A percentile compares a stretch with the other conserved stretches of the same genome.
Conservation (phyloP, 306 rosid genomes). For the Cotoneaster glaucophyllus region DNA sequence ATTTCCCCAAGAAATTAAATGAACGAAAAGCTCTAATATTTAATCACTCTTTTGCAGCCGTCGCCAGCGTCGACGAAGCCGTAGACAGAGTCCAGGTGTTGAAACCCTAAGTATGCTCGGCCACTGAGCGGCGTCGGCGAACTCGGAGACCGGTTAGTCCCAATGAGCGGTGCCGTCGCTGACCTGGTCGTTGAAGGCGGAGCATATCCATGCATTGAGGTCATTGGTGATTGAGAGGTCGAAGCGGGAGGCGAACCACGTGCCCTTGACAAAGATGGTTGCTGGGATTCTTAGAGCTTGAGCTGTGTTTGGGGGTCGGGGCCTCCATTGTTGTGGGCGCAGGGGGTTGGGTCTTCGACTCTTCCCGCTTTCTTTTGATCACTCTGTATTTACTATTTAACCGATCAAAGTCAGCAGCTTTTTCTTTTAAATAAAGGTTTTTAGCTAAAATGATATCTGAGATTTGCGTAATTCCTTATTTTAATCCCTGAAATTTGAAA, state of each 20-base stretch:
- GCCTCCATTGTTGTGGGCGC: conserved; percentile 26
- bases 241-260: conserved; percentile 54
- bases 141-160: conserved; percentile 73
- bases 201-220: conserved; percentile 62
- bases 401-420: neutral
- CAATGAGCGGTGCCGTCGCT: conserved; percentile 75
- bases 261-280: conserved; percentile 60
- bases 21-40: neutral
- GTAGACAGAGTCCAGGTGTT: conserved; percentile 57
- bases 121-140: too few species aligned
- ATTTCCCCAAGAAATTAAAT: neutral
- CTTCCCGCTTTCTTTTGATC: neutral
- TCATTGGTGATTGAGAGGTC: conserved; percentile 69
- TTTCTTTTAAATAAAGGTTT: neutral
- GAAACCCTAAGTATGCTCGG: conserved; percentile 77
- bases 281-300: conserved; percentile 18
- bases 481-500: fast-evolving
- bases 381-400: neutral
- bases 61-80: conserved; percentile 67
- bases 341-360: neutral
- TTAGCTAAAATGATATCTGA: too few species aligned
- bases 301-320: conserved; percentile 42
- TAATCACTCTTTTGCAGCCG: conserved; percentile 44
- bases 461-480: too few species aligned
- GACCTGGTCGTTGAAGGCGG: conserved; percentile 64